Evolutionary conservation across 2,329 filamentous ascomycete genomes (phyloP).

Genomic region (Huntiella savannae): DNA sequence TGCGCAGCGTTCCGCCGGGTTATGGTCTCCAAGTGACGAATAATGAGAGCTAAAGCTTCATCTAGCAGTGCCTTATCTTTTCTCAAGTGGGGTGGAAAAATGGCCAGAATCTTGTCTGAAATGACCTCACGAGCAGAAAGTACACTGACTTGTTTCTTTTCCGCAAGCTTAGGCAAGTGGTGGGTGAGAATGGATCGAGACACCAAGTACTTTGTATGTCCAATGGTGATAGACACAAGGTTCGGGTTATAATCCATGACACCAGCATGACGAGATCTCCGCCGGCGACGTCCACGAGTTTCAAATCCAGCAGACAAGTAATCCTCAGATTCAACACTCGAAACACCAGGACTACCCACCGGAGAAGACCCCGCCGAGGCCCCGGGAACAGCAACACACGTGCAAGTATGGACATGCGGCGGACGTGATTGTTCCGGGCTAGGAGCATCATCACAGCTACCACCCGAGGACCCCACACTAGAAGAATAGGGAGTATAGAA

Average conservation of each 20-base stretch:
- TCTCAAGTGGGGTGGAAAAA: neutral
- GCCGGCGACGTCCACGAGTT: too few relatives aligned
- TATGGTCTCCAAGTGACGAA: conserved; percentile 4
- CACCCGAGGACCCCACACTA: too few relatives aligned
- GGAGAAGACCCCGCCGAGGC: too few relatives aligned
- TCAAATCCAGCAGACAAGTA: too few relatives aligned
- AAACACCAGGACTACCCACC: too few relatives aligned
- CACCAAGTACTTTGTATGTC: conserved; percentile 3
- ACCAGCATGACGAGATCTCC: neutral
- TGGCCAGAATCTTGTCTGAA: neutral
- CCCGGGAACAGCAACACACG: too few relatives aligned
- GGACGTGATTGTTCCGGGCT: too few relatives aligned
- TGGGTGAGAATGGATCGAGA: neutral
- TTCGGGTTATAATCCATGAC: conserved; percentile 3
- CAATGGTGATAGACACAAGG: conserved; percentile 1
- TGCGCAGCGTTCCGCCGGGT: neutral
- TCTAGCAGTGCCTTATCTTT: neutral
- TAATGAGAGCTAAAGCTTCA: neutral
- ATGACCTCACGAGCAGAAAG: neutral
- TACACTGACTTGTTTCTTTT: neutral
- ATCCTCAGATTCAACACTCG: too few relatives aligned
- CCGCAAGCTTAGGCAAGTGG: neutral
- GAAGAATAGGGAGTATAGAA: too few relatives aligned
- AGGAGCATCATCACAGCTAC: too few relatives aligned
- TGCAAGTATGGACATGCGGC: too few relatives aligned